Base-by-base conservation (phyloP, 2,329 filamentous ascomycete genomes). In the Zalaria obscura region DNA sequence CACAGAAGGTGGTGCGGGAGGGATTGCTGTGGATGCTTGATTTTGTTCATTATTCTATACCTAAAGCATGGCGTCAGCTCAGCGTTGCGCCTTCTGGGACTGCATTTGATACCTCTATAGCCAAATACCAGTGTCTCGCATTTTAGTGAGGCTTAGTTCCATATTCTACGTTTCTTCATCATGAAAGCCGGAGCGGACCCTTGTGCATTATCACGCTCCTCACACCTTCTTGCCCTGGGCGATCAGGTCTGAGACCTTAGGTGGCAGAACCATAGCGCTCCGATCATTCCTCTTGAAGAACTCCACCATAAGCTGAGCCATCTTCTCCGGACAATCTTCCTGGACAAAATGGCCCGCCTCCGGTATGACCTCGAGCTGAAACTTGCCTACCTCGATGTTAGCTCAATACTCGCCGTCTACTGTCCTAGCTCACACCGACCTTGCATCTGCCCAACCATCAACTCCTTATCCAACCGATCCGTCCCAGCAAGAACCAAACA, bases 381-480 rank as follows among this genome's bases (percentile, higher is more conserved):
- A 98, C 70, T 96, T 96, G 4, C 88, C 68, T 81, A 77, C 46
- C 39, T 4, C 26, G 18, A n/a, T 5, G 35, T 36, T 31, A 25
- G 31, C 25, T 6, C 18, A 18, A 18, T 18, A 18, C 18, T 18
- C 18, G 18, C 18, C 18, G 18, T 18, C 18, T 39, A 40, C 9
- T 27, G 25, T 27, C 32, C 9, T 7, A 27, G 33, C 11, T 37
- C 35, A 44, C 41, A 55, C 61, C 51, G 65, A 83, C 85, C 88
- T 68, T 95, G 88, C 88, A 95, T 95, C 63, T 95, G 88, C 10
- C 88, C 88, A 59, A 95, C 94, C 60, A 85, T 94, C 54, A 95
- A 64, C 55, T 93, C 88, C 49, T 84, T 93, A 58, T 95, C 88
- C 43, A 95, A 61, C 38, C 88, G 72, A 63, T 95, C 89, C 7